These are phyloP conservation scores for Capronia coronata DNA, from an alignment of 2,329 filamentous ascomycete genomes.

Conservation along the genomic window DNA sequence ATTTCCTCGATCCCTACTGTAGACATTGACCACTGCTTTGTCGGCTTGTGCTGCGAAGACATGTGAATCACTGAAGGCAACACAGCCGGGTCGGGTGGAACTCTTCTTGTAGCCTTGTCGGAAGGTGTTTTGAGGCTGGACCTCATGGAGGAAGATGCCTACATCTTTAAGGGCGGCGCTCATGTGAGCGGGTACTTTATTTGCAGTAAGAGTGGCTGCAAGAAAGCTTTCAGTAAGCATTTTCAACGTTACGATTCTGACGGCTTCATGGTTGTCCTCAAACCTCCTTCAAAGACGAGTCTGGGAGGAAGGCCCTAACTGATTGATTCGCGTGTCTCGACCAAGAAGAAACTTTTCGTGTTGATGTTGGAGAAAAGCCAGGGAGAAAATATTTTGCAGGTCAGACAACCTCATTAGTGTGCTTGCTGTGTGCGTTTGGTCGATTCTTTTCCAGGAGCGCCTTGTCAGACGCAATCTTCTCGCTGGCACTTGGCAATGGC, in stretches of 20 bases:
- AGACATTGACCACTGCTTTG: constrained; percentile 89
- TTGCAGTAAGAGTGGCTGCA: constrained; percentile 38
- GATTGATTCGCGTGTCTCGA: too few species aligned
- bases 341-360: constrained; percentile 9
- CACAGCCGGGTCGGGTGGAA: constrained; percentile 66
- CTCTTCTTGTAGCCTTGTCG: constrained; percentile 86
- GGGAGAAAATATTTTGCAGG: too few species aligned
- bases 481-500: too few species aligned
- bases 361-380: background rate
- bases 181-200: constrained; percentile 35
- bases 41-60: constrained; percentile 87
- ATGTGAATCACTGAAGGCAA: constrained; percentile 74
- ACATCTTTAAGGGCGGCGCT: constrained; percentile 62
- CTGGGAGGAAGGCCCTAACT: too few species aligned
- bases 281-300: background rate
- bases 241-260: background rate
- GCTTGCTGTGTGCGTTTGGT: too few species aligned
- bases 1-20: constrained; percentile 72
- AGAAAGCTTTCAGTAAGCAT: constrained; percentile 48
- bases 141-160: constrained; percentile 77
- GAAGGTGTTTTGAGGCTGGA: constrained; percentile 69
- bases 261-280: background rate
- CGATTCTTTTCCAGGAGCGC: too few species aligned
- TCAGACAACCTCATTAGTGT: too few species aligned
- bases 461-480: too few species aligned